Conservation (phyloP, 805 yeast genomes). For the Kluyveromyces lactis region DNA sequence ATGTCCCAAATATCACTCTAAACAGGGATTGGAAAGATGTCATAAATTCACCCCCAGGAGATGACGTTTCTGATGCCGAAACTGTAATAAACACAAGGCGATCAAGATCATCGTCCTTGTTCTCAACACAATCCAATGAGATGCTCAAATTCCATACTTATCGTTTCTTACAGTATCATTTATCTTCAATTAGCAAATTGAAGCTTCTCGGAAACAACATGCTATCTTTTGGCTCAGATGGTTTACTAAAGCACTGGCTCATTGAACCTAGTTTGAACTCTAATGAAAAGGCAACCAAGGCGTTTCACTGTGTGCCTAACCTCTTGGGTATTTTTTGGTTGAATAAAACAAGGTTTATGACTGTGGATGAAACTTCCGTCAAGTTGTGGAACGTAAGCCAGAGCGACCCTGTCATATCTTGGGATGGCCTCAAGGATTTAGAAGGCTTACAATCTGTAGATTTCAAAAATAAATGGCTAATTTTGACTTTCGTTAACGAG, state of each 20-base stretch:
- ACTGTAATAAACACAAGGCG: constrained; percentile 1
- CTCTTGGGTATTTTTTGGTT: constrained; percentile 21
- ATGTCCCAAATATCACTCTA: no score
- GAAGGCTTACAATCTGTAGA: constrained; percentile 15
- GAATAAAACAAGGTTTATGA: constrained; percentile 13
- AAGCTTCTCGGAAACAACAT: constrained; percentile 6
- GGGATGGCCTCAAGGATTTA: constrained; percentile 10
- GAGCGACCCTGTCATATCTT: constrained; percentile 9
- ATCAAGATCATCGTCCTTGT: constrained; percentile 9
- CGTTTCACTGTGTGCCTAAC: constrained; percentile 11
- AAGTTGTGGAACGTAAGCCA: constrained; percentile 13
- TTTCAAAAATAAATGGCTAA: constrained; percentile 24
- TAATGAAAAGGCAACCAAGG: constrained; percentile 9
- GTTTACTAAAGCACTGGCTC: constrained; percentile 10
- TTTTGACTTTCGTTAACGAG: constrained; percentile 11
- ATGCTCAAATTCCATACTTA: constrained; percentile 1
- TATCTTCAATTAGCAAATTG: constrained; percentile 6
- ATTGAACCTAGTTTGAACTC: constrained; percentile 10
- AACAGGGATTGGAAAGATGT: no score
- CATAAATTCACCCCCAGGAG: background rate
- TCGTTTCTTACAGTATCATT: constrained; percentile 6
- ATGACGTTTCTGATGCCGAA: background rate
- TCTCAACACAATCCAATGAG: constrained; percentile 5
- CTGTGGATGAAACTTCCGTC: constrained; percentile 16
- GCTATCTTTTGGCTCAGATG: constrained; percentile 8